Percentiles rank a stretch among this genome's conserved stretches.
Conservation (phyloP, 2,329 filamentous ascomycete genomes). For the Pseudogymnoascus sp. region DNA sequence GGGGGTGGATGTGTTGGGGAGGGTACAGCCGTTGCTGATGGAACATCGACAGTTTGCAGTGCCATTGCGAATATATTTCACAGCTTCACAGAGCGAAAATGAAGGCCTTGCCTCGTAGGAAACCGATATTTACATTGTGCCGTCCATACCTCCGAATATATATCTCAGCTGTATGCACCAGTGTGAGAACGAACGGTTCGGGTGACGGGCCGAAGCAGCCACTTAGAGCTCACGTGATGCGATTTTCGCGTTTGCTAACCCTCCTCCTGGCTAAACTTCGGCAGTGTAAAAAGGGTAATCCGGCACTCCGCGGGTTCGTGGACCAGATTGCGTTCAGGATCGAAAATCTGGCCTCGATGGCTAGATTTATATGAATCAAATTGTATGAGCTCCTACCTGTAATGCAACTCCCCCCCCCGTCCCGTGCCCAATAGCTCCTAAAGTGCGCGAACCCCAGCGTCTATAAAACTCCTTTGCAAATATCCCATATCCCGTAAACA, state of each 20-base stretch:
- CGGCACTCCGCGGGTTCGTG: not conserved
- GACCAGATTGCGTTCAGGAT: not conserved
- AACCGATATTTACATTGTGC: not conserved
- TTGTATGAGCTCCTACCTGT: not conserved
- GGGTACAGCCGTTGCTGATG: not conserved
- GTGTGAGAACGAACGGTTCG: not conserved
- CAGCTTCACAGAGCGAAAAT: not conserved
- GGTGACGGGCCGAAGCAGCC: not conserved
- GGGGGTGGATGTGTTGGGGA: not conserved
- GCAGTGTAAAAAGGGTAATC: not conserved
- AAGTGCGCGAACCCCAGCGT: not conserved
- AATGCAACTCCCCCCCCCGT: not conserved
- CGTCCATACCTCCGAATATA: slow-evolving; percentile 1
- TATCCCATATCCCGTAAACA: not conserved
- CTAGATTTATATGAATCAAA: not conserved
- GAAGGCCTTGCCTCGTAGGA: not conserved
- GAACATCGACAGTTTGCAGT: not conserved
- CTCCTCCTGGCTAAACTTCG: not conserved
- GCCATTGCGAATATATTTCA: not conserved
- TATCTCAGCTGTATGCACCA: not conserved
- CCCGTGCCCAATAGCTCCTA: not conserved
- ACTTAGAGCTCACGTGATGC: not conserved
- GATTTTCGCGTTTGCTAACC: not conserved
- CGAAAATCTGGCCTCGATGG: not conserved
- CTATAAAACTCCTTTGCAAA: not conserved